phyloP scores from a whole-genome alignment of 1,284 basidiomycete genomes.

The Cryptococcus sp. region DNA sequence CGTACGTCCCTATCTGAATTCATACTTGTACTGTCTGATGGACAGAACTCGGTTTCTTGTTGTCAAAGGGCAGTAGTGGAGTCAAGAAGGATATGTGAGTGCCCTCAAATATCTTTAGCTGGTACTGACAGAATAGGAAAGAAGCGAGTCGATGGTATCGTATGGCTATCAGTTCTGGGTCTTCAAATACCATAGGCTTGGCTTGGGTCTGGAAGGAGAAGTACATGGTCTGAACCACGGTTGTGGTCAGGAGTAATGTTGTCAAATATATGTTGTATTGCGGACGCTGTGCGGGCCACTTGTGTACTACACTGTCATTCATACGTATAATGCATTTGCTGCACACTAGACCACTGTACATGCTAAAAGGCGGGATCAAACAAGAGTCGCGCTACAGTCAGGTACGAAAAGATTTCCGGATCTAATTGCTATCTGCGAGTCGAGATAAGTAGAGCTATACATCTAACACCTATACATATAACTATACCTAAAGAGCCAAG shows the following conservation, averaged over 20 bases:
- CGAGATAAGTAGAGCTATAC: too few relatives aligned
- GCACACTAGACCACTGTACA: too few relatives aligned
- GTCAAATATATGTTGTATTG: too few relatives aligned
- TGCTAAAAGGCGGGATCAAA: too few relatives aligned
- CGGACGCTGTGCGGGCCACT: too few relatives aligned
- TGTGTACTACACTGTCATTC: too few relatives aligned
- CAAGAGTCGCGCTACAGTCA: too few relatives aligned
- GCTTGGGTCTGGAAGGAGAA: constrained; percentile 49
- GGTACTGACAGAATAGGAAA: constrained; percentile 14
- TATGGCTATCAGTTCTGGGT: constrained; percentile 39
- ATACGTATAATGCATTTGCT: too few relatives aligned
- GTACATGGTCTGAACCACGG: constrained; percentile 12
- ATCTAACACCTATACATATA: neutral
- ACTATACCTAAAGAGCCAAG: neutral
- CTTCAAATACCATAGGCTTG: constrained; percentile 39
- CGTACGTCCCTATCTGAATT: constrained; percentile 27
- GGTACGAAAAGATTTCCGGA: neutral
- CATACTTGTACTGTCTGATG: constrained; percentile 1
- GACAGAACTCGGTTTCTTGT: constrained; percentile 42
- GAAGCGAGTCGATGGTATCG: constrained; percentile 49
- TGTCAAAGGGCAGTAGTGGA: constrained; percentile 41
- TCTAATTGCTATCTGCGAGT: too few relatives aligned
- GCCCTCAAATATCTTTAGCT: neutral
- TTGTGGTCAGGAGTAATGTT: too few relatives aligned
- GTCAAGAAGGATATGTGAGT: constrained; percentile 46